A percentile compares a stretch with the other conserved stretches of the same genome.
These are phyloP conservation scores for Mitragyna speciosa DNA, from an alignment of 257 asterid species.

Conservation along the genomic window DNA sequence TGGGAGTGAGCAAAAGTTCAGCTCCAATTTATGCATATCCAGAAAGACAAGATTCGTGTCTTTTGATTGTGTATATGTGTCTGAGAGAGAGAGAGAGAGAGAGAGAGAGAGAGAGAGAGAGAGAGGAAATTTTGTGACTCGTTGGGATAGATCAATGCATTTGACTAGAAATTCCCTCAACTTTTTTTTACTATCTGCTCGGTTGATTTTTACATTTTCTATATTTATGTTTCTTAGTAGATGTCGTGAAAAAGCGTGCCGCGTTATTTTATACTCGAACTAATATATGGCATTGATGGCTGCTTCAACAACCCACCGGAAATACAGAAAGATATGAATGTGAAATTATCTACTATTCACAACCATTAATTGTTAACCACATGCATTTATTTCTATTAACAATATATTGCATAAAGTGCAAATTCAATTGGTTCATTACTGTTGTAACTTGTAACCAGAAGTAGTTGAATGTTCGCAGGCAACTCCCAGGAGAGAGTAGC, in stretches of 20 bases:
- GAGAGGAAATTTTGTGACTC: constrained; percentile 7
- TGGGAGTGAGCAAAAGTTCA: not conserved
- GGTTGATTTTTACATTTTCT: not conserved
- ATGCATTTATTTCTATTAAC: not conserved
- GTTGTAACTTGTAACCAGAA: too few species aligned
- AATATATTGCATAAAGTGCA: not conserved
- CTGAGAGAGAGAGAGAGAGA: not conserved
- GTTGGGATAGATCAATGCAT: constrained; percentile 31
- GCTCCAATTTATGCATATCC: constrained; percentile 15
- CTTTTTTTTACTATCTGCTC: not conserved
- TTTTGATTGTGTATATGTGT: not conserved
- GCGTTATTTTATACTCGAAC: not conserved
- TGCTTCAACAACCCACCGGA: constrained; percentile 52
- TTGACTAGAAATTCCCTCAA: constrained; percentile 31
- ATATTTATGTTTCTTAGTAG: not conserved
- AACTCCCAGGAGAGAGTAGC: not conserved
- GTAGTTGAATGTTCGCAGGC: not conserved
- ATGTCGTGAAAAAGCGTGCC: constrained; percentile 30
- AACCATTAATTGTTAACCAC: constrained; percentile 10
- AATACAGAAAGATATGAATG: constrained; percentile 27
- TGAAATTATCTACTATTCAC: not conserved
- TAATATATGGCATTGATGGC: constrained; percentile 44
- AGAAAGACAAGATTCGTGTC: not conserved
- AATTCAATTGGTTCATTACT: not conserved
- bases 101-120: not conserved